Evolutionary conservation across 257 asterid genomes (phyloP), one percentile per base, ranked within the genome.

Genomic region (Solanum chmielewskii): DNA sequence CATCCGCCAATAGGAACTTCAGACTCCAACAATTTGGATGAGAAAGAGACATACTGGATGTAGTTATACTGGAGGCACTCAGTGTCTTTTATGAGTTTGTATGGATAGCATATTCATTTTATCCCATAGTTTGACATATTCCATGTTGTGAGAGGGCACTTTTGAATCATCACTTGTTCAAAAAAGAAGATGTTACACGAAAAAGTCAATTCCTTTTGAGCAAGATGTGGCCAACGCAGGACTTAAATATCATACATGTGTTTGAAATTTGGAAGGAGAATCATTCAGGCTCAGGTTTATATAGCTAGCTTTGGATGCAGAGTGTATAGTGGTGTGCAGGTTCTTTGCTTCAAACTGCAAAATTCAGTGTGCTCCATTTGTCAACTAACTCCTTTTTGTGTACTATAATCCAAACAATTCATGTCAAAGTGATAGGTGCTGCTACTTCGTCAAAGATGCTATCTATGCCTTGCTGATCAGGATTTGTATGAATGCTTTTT

Each of bases 1-100:
- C 98, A 96, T 89, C 99, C 94, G 11, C 91, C 93, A 9, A 94
- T 94, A 98, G 97, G 93, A 88, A 92, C 96, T 4, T 96, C 99
- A 1, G 90, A 93, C 41, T 97, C 94, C 78, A 91, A 91, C 92
- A 93, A 90, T 88, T 84, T 93, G 87, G 99, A 93, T 83, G 88
- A 90, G 92, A 95, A 93, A 90, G 98, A 89, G 95, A 88, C 85
- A 96, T 93, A 74, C 71, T 96, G 93, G 92, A 93, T 84, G 93
- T 98, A 1, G 64, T 56, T 95, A 3, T 59, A 59, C n/a, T 97
- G 98, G 92, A 92, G 83, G 96, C 97, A 2, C 68, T 94, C 89
- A 86, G 92, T 29, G 93, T 93, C 75, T 96, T 97, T 86, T 94
- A 91, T 71, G 97, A 97, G 64, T 91, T 93, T 91, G 94, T 96